These are phyloP conservation scores for Botrytis squamosa DNA, from an alignment of 2,329 filamentous ascomycete species.

Conservation along the genomic window DNA sequence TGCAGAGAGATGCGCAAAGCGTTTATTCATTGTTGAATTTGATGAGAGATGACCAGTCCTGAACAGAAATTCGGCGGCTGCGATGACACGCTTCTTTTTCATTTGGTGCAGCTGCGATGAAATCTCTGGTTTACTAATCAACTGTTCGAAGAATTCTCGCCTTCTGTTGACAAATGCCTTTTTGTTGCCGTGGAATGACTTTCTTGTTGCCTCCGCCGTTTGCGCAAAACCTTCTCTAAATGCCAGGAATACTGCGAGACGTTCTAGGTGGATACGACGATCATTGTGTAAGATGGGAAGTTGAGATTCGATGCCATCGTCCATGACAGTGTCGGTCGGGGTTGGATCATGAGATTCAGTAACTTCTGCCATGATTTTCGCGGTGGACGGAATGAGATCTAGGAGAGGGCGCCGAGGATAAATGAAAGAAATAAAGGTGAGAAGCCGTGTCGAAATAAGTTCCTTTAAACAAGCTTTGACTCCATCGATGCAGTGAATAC, in stretches of 20 bases:
- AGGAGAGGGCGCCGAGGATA: neutral
- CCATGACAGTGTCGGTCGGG: neutral
- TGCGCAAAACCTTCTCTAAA: neutral
- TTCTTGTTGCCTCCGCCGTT: neutral
- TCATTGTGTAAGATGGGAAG: neutral
- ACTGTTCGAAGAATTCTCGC: neutral
- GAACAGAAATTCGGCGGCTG: neutral
- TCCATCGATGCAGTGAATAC: neutral
- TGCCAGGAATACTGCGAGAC: neutral
- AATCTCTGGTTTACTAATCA: neutral
- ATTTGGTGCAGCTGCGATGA: neutral
- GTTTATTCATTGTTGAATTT: neutral
- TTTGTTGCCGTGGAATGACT: neutral
- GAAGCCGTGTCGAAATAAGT: neutral
- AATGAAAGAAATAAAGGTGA: neutral
- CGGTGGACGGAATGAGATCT: neutral
- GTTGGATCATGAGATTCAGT: neutral
- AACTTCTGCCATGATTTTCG: neutral
- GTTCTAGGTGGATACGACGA: neutral
- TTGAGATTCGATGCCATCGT: neutral
- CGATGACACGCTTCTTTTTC: neutral
- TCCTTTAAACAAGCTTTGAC: neutral
- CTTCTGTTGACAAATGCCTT: neutral
- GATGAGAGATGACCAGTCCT: neutral
- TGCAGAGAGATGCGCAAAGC: neutral